Base-by-base conservation (phyloP, 164 flowering plant genomes). In the Piper longum region DNA sequence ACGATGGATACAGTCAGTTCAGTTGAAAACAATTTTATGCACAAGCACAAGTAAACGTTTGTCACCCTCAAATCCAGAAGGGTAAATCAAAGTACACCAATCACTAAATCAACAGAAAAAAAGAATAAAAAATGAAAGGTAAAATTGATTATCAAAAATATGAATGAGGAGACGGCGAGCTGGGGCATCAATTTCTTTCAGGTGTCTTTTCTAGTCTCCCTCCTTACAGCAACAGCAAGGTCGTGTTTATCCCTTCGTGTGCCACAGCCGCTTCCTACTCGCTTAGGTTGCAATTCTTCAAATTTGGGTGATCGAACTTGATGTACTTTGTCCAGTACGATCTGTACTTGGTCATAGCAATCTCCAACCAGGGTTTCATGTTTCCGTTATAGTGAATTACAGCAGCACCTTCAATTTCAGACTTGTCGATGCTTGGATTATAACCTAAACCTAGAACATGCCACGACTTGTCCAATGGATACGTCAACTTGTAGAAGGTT, bases 291-390 rank as follows among this genome's bases (percentile, higher is more conserved):
- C 99, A 95, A 69, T 60, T 72, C 41, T 76, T 78, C 56, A 95
- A 70, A 71, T 84, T 88, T 12, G 97, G 96, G 67, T 89, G 95
- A 71, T 86, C 83, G 63, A 67, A 86, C 72, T 88, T 95, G 19
- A 95, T 80, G 64, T 95, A 87, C 81, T 89, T 95, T 56, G 89
- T 87, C 97, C 97, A 95, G 73, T 91, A 85, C 16, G 86, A 64
- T 59, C 86, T 77, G 62, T 95, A 95, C 77, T 91, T 91, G 39
- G 90, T 85, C 99, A 95, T 91, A n/a, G 96, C 96, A 65, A 95
- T 60, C 73, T 95, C 99, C 65, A 91, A 66, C 98, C 99, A 95
- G 2, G 99, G 99, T 67, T 95, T 95, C 99, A 91, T 89, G 79
- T 95, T 95, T 54, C 99, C 99, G 70, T 95, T 95, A 69, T 87